Conservation (phyloP, 352 stramenopile genomes). For the Pythium biforme region DNA sequence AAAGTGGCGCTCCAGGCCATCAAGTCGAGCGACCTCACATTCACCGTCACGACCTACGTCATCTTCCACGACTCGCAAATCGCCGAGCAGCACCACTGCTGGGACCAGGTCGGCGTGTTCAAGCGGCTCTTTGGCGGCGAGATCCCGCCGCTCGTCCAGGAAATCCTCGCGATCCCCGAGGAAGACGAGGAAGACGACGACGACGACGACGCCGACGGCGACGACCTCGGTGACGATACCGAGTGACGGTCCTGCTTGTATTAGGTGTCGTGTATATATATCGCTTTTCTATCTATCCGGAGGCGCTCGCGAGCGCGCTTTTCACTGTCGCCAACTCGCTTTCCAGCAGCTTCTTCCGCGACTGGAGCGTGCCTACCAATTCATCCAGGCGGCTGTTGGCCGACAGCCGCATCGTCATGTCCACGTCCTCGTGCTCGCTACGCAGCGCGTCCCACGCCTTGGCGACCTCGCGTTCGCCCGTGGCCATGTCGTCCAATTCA, state of each 20-base stretch:
- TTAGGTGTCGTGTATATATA: background rate
- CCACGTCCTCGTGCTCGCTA: slow-evolving; percentile 58
- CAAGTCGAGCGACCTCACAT: slow-evolving; percentile 80
- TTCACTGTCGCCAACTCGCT: slow-evolving; percentile 3
- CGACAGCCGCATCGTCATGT: slow-evolving; percentile 66
- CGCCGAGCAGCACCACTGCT: slow-evolving; percentile 77
- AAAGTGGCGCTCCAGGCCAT: slow-evolving; percentile 65
- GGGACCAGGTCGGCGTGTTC: slow-evolving; percentile 81
- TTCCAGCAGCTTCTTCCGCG: background rate
- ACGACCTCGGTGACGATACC: slow-evolving; percentile 12
- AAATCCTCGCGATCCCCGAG: slow-evolving; percentile 55
- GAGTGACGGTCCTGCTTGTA: slow-evolving; percentile 8
- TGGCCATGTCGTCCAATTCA: slow-evolving; percentile 57
- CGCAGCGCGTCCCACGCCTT: slow-evolving; percentile 39
- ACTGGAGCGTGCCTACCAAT: slow-evolving; percentile 6
- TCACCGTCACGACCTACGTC: slow-evolving; percentile 82
- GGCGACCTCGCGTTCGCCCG: slow-evolving; percentile 32
- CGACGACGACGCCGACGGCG: background rate
- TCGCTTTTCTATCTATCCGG: background rate
- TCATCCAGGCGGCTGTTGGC: slow-evolving; percentile 29
- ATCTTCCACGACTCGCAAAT: slow-evolving; percentile 75
- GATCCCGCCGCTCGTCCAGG: slow-evolving; percentile 53
- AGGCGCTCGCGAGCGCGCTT: background rate
- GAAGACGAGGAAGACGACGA: slow-evolving; percentile 26
- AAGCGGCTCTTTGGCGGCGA: slow-evolving; percentile 78